Conservation (phyloP, 805 yeast genomes). For the Ogataea pilisensis region DNA sequence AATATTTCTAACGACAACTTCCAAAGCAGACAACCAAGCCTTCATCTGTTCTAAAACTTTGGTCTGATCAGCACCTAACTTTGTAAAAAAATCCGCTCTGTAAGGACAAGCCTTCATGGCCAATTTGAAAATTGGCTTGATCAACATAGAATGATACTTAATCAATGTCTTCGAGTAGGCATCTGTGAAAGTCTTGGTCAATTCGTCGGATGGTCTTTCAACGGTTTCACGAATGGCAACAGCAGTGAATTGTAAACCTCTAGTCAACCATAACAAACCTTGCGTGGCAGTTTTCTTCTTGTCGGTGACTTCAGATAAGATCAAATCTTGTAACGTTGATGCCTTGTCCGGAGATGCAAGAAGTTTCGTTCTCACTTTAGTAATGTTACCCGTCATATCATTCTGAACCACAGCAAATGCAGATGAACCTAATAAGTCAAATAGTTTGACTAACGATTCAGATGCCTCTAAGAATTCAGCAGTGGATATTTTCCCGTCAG, state of each 20-base stretch:
- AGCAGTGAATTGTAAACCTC: slow-evolving; percentile 90
- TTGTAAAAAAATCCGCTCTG: slow-evolving; percentile 77
- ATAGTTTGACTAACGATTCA: slow-evolving; percentile 76
- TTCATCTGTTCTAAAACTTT: slow-evolving; percentile 61
- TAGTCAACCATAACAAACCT: slow-evolving; percentile 80
- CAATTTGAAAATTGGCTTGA: slow-evolving; percentile 83
- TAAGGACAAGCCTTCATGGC: slow-evolving; percentile 97
- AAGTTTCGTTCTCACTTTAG: slow-evolving; percentile 64
- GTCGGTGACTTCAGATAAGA: slow-evolving; percentile 64
- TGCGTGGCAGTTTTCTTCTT: slow-evolving; percentile 80
- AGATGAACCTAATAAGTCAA: slow-evolving; percentile 78
- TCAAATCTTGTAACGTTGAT: slow-evolving; percentile 72
- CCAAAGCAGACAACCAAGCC: slow-evolving; percentile 75
- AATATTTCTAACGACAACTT: slow-evolving; percentile 66
- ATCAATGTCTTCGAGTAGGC: slow-evolving; percentile 80
- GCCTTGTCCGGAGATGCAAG: slow-evolving; percentile 60
- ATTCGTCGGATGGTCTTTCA: slow-evolving; percentile 57
- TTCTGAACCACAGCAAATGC: slow-evolving; percentile 83
- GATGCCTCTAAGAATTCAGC: slow-evolving; percentile 77
- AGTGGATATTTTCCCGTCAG: slow-evolving; percentile 63
- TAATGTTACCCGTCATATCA: slow-evolving; percentile 84
- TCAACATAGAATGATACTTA: slow-evolving; percentile 75
- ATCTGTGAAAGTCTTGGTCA: slow-evolving; percentile 73
- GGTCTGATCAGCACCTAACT: slow-evolving; percentile 72
- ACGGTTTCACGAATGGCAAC: slow-evolving; percentile 80